Evolutionary conservation across 163 green algal species (phyloP).

Genomic region (Trebouxia gelatinosa): DNA sequence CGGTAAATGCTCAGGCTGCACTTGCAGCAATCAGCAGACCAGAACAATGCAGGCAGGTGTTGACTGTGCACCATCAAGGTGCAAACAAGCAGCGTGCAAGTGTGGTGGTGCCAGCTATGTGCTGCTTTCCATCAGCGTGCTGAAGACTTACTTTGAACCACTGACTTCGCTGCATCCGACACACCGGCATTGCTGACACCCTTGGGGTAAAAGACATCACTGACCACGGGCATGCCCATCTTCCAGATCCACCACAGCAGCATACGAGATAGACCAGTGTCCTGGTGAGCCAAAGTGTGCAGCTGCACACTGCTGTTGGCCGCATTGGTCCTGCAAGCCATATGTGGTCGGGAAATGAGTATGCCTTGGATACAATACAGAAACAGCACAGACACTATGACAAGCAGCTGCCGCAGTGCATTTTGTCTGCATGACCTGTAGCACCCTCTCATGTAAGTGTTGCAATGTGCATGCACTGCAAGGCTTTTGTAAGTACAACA

Average conservation of each 20-base stretch:
- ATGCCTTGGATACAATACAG: too few relatives aligned
- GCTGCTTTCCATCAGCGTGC: too few relatives aligned
- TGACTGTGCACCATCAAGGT: too few relatives aligned
- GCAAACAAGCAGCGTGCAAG: too few relatives aligned
- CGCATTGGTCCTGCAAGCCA: background rate
- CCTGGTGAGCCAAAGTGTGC: constrained; percentile 1
- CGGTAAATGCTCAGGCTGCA: too few relatives aligned
- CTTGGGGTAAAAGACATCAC: constrained; percentile 15
- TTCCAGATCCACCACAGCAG: constrained; percentile 34
- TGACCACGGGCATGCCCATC: constrained; percentile 7
- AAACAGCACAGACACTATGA: background rate
- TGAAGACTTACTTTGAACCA: too few relatives aligned
- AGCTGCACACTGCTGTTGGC: constrained; percentile 1
- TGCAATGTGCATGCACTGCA: background rate
- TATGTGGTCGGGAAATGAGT: too few relatives aligned
- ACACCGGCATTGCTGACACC: too few relatives aligned
- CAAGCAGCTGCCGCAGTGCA: background rate
- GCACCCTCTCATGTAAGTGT: background rate
- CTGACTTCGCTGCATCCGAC: too few relatives aligned
- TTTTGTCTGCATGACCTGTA: background rate
- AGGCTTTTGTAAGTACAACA: background rate
- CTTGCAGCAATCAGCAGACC: too few relatives aligned
- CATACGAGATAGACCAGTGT: constrained; percentile 20
- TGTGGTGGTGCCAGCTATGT: too few relatives aligned
- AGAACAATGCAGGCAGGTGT: too few relatives aligned